Conservation (phyloP, 176 grass and related monocot genomes). For the Oryza longistaminata region DNA sequence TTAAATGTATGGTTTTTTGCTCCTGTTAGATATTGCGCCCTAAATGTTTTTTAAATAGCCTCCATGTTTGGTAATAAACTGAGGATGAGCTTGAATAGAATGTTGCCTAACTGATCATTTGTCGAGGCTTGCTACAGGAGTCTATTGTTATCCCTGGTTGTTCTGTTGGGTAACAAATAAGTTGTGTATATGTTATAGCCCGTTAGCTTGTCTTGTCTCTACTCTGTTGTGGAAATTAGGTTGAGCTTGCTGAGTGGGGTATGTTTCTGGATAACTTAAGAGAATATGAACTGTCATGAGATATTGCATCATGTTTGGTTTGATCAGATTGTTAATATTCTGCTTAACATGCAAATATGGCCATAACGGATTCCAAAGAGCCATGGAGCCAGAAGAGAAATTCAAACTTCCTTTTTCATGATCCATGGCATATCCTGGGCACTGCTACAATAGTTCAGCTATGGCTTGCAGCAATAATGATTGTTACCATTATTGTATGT, state of each 20-base stretch:
- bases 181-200: conserved; percentile 5
- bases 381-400: neutral
- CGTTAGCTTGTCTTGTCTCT: neutral
- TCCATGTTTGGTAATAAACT: neutral
- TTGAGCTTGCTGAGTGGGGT: conserved; percentile 15
- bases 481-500: neutral
- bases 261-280: neutral
- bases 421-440: neutral
- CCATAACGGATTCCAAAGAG: neutral
- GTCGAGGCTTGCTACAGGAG: neutral
- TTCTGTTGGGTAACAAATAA: conserved; percentile 17
- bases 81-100: conserved; percentile 14
- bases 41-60: conserved; percentile 1
- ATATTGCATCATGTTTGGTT: neutral
- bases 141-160: conserved; percentile 17
- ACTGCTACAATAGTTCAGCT: conserved; percentile 26
- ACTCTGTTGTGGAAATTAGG: neutral
- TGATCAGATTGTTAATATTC: neutral
- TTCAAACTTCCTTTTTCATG: neutral
- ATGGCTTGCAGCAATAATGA: neutral
- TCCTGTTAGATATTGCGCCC: neutral
- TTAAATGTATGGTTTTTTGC: conserved; percentile 13
- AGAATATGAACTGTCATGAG: neutral
- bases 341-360: neutral
- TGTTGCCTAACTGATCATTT: conserved; percentile 17